phyloP scores from a whole-genome alignment of 2,329 filamentous ascomycete genomes.

The Sclerotinia subarctica region DNA sequence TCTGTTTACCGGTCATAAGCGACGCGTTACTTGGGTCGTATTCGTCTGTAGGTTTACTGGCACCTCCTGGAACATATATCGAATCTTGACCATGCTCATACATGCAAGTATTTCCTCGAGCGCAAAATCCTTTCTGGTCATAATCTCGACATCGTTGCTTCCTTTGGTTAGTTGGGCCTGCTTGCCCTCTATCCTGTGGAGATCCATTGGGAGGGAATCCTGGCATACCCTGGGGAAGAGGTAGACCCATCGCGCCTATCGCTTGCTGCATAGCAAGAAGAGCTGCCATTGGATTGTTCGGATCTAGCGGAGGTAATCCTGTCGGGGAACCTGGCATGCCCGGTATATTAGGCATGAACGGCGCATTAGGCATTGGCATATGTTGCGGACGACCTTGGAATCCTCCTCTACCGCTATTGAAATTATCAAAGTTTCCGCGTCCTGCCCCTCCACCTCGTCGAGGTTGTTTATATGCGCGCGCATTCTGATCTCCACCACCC shows the following conservation, averaged over 20 bases:
- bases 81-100: constrained; percentile 65
- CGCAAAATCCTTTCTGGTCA: constrained; percentile 69
- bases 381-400: constrained; percentile 28
- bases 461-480: constrained; percentile 57
- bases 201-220: constrained; percentile 33
- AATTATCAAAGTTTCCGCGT: constrained; percentile 41
- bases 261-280: constrained; percentile 55
- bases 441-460: constrained; percentile 49
- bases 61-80: constrained; percentile 39
- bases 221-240: constrained; percentile 44
- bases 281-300: constrained; percentile 58
- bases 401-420: constrained; percentile 37
- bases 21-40: constrained; percentile 58
- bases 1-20: constrained; percentile 38
- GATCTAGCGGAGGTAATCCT: constrained; percentile 51
- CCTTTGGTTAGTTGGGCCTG: constrained; percentile 26
- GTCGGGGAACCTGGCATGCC: constrained; percentile 33
- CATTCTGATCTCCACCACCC: constrained; percentile 34
- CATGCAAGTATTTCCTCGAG: constrained; percentile 61
- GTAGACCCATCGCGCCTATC: constrained; percentile 46
- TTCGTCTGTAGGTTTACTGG: constrained; percentile 40
- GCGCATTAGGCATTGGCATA: constrained; percentile 27
- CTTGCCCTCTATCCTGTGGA: constrained; percentile 4
- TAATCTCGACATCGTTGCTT: constrained; percentile 62
- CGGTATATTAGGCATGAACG: constrained; percentile 23